phyloP scores from a whole-genome alignment of 441 rosid genomes.

The Croton setiger region DNA sequence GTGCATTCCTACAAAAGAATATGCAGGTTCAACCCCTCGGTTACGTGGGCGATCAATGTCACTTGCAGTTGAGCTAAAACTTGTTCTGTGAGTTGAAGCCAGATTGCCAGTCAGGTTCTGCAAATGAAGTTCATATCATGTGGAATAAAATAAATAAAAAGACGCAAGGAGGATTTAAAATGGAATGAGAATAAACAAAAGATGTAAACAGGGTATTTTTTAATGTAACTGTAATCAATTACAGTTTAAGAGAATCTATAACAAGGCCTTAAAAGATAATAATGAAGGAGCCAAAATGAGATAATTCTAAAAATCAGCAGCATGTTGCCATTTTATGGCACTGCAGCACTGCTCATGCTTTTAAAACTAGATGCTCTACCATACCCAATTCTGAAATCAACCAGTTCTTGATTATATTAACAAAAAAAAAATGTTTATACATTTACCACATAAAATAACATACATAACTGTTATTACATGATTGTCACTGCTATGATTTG shows the following conservation, averaged over 20 bases:
- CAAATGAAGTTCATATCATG: conserved; percentile 23
- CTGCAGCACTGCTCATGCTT: background rate
- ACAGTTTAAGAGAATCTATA: background rate
- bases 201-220: background rate
- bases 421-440: background rate
- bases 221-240: background rate
- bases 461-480: no score
- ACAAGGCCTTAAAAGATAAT: background rate
- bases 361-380: background rate
- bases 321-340: background rate
- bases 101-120: conserved; percentile 69
- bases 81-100: conserved; percentile 65
- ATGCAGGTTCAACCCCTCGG: conserved; percentile 69
- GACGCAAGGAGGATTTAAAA: no score
- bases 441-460: background rate
- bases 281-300: background rate
- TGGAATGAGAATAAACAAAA: background rate
- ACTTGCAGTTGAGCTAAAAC: conserved; percentile 76
- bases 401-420: background rate
- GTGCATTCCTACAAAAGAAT: conserved; percentile 97
- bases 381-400: background rate
- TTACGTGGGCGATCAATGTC: conserved; percentile 60
- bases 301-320: background rate
- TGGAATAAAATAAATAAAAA: no score
- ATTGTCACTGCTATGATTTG: no score